Percentiles rank a stretch among this genome's conserved stretches.
These are phyloP conservation scores for Oxyria digyna DNA, from an alignment of 148 eudicot species.

Conservation along the genomic window DNA sequence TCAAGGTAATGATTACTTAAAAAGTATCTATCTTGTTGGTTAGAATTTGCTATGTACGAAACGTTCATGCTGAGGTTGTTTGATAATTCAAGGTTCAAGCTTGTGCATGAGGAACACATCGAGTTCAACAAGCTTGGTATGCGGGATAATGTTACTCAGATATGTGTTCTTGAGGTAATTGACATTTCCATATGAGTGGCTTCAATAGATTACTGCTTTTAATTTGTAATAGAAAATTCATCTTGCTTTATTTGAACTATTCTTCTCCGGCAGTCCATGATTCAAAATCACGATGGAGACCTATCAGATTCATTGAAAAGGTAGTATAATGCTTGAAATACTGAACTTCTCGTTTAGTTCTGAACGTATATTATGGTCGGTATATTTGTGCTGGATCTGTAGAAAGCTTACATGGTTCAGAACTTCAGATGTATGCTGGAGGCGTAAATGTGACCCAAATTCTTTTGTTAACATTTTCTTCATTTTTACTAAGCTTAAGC, in stretches of 20 bases:
- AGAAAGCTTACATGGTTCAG: not conserved
- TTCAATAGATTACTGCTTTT: not conserved
- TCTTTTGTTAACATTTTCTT: not conserved
- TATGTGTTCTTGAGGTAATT: slow-evolving; percentile 88
- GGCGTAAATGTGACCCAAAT: not conserved
- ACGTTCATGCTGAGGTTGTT: not conserved
- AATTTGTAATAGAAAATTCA: not conserved
- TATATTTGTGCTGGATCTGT: not conserved
- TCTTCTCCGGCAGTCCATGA: slow-evolving; percentile 28
- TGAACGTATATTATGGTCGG: not conserved
- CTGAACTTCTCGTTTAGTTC: not conserved
- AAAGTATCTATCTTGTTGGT: not conserved
- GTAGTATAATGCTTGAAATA: slow-evolving; percentile 20
- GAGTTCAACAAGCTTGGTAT: slow-evolving; percentile 79
- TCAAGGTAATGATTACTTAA: slow-evolving; percentile 41
- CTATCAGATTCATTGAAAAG: slow-evolving; percentile 24
- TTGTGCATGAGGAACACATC: slow-evolving; percentile 73
- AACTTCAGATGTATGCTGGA: not conserved
- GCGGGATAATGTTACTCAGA: slow-evolving; percentile 95
- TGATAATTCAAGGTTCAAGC: slow-evolving; percentile 45
- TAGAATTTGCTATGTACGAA: not conserved
- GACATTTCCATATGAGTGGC: not conserved
- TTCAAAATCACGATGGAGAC: slow-evolving; percentile 16
- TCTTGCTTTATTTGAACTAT: slow-evolving; percentile 11
- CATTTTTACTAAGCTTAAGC: not conserved